Evolutionary conservation across 805 yeast species (phyloP), one percentile per base, ranked within the genome.

Genomic region (Ogataea naganishii): DNA sequence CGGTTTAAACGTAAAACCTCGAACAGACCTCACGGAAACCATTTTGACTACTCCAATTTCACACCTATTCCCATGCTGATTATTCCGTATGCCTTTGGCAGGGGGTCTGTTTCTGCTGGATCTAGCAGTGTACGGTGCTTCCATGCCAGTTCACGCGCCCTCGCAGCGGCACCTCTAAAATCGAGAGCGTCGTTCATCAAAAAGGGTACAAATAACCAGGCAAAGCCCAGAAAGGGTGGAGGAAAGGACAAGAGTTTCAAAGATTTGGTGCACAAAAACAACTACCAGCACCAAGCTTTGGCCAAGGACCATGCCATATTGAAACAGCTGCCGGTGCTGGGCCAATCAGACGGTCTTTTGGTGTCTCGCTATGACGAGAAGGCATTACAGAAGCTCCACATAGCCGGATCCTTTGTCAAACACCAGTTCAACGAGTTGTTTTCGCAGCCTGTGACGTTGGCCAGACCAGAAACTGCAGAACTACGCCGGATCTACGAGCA

Each of bases 341-440:
- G 39, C 37, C 20, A 24, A 14, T 23, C 43, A 14, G 29, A 38
- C 5, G 9, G 41, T 14, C 41, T 58, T 31, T 39, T 52, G 8
- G 58, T 69, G 14, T 49, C 56, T 6, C 49, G 52, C 20, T 82
- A 64, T 52, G 54, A 63, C 11, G 46, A 57, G 2, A 46, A 48
- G 10, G 60, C 64, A 12, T 58, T 68, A 35, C 49, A 58, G 32
- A 54, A 58, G 27, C 57, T 83, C 38, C 54, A 58, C 20, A 60
- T 62, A 24, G 52, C 77, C 32, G 88, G 86, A 14, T 57, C 80
- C 0, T 81, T 81, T 56, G 71, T 73, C 43, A 75, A 74, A 37
- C 64, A 63, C 39, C 94, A 84, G 53, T 72, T 65, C 49, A 69
- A 72, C 40, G 94, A 83, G 51, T 46, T 80, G 24, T 80, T 75